A percentile compares a stretch with the other conserved stretches of the same genome.
These are phyloP conservation scores for Starmera dryadoides DNA, from an alignment of 805 yeast genomes.

Conservation along the genomic window DNA sequence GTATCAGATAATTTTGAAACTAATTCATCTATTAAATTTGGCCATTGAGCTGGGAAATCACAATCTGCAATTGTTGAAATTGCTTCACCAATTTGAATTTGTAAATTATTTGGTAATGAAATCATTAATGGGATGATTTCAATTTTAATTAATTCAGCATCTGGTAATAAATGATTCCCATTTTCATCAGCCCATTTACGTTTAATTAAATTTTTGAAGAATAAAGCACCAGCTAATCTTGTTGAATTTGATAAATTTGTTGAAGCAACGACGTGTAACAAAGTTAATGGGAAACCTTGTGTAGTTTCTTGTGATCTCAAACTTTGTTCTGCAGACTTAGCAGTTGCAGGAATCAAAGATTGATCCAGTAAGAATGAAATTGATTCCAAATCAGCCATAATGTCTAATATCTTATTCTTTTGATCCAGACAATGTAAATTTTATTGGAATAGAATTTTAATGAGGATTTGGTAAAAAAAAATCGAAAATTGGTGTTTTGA, in stretches of 20 bases:
- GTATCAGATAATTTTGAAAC: slow-evolving; percentile 54
- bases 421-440: too few relatives aligned
- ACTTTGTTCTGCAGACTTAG: slow-evolving; percentile 60
- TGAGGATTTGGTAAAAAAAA: not conserved
- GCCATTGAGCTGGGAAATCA: slow-evolving; percentile 93
- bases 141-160: slow-evolving; percentile 59
- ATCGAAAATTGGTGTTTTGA: not conserved
- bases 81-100: slow-evolving; percentile 92
- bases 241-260: slow-evolving; percentile 43
- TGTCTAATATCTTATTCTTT: not conserved
- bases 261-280: slow-evolving; percentile 74
- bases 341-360: slow-evolving; percentile 55
- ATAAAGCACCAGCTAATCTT: slow-evolving; percentile 82
- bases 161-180: slow-evolving; percentile 69
- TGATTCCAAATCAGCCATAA: slow-evolving; percentile 41
- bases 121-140: slow-evolving; percentile 88
- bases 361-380: slow-evolving; percentile 51
- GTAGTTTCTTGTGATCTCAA: slow-evolving; percentile 55
- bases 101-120: slow-evolving; percentile 67
- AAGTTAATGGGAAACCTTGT: slow-evolving; percentile 68
- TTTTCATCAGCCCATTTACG: slow-evolving; percentile 88
- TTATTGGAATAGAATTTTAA: not conserved
- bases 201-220: slow-evolving; percentile 80
- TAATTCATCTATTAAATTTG: slow-evolving; percentile 63
- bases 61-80: slow-evolving; percentile 89